Conservation (phyloP, 768 basidiomycete genomes). For the Panellus pusillus region DNA sequence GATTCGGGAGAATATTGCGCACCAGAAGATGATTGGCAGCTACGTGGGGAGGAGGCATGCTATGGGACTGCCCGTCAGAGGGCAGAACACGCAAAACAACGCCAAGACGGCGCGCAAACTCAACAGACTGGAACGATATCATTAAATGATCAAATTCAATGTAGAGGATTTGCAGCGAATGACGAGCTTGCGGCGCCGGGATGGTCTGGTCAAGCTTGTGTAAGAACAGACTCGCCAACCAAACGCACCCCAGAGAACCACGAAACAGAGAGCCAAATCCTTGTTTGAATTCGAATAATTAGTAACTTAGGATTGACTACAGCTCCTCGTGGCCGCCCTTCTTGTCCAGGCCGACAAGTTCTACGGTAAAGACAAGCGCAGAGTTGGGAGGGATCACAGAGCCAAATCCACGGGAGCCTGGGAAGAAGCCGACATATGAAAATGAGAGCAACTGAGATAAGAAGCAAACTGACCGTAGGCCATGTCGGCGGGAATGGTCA, state of each 20-base stretch:
- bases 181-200: too few relatives aligned
- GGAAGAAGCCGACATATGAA: neutral
- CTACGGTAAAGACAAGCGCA: conserved; percentile 84
- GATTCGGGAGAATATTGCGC: conserved; percentile 88
- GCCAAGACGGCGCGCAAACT: conserved; percentile 88
- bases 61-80: conserved; percentile 90
- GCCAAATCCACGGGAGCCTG: conserved; percentile 77
- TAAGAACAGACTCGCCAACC: too few relatives aligned
- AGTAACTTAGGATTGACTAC: conserved; percentile 27
- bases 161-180: too few relatives aligned
- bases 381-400: conserved; percentile 76
- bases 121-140: conserved; percentile 75
- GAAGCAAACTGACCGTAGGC: conserved; percentile 71
- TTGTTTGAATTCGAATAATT: neutral
- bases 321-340: conserved; percentile 53
- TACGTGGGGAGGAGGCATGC: conserved; percentile 93
- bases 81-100: conserved; percentile 90
- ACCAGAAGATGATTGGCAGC: conserved; percentile 91
- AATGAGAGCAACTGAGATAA: neutral
- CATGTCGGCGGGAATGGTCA: conserved; percentile 79
- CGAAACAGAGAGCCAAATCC: too few relatives aligned
- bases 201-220: neutral
- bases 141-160: conserved; percentile 1
- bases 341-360: conserved; percentile 66
- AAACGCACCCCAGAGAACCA: too few relatives aligned